A percentile compares a stretch with the other conserved stretches of the same genome.
These are phyloP conservation scores for Penicillium freii DNA, from an alignment of 2,329 filamentous ascomycete genomes.

Conservation along the genomic window DNA sequence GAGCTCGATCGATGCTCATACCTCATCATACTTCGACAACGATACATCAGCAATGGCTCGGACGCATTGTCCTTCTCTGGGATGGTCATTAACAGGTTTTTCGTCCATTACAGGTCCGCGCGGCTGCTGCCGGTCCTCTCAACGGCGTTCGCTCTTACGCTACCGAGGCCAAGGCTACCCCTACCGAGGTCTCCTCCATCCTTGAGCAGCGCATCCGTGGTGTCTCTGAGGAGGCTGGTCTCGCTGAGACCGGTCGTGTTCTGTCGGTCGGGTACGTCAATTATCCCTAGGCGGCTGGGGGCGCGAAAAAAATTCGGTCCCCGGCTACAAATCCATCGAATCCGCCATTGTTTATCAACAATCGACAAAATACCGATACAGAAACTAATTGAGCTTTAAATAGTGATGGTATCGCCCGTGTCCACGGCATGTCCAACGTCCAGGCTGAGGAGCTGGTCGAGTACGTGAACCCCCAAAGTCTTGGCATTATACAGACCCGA, in stretches of 20 bases:
- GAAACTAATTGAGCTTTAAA: constrained; percentile 29
- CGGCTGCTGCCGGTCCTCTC: constrained; percentile 75
- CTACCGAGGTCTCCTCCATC: constrained; percentile 98
- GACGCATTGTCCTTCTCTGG: constrained; percentile 38
- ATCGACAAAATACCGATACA: constrained; percentile 7
- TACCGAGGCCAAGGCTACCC: constrained; percentile 87
- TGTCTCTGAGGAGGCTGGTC: constrained; percentile 92
- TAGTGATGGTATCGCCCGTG: constrained; percentile 99
- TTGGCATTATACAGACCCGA: constrained; percentile 17
- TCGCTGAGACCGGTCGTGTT: constrained; percentile 98
- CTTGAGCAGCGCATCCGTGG: constrained; percentile 99
- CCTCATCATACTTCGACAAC: constrained; percentile 23
- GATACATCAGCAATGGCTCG: constrained; percentile 22
- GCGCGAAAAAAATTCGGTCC: constrained; percentile 31
- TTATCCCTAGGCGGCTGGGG: constrained; percentile 17
- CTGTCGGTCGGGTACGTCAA: constrained; percentile 92
- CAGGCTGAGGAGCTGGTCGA: constrained; percentile 99
- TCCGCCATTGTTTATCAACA: constrained; percentile 15
- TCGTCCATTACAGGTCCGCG: constrained; percentile 66
- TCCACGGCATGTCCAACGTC: constrained; percentile 99
- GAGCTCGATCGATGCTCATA: constrained; percentile 33
- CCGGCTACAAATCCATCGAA: constrained; percentile 30
- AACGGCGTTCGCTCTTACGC: constrained; percentile 82
- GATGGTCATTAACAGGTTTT: constrained; percentile 51
- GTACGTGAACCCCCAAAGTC: constrained; percentile 59